Evolutionary conservation across 257 asterid genomes (phyloP), one percentile per base, ranked within the genome.

Genomic region (Solanum peruvianum): DNA sequence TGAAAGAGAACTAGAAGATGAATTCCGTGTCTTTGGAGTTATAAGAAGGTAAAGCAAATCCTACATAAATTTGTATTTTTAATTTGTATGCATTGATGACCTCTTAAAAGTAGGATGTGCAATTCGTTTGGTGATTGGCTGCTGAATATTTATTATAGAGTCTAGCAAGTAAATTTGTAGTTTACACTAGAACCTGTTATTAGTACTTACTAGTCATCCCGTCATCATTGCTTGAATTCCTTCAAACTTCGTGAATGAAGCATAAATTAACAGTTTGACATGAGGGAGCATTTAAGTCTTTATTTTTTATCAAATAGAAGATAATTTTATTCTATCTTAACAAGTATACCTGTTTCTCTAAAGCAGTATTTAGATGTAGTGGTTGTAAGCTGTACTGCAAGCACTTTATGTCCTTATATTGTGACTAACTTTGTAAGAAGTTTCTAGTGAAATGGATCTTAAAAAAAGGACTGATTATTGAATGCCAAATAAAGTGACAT

Each of bases 1-100:
- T 31, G 99, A 96, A 87, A 93, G 98, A 37, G 99, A 95, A 27
- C 98, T 96, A 13, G 99, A 96, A 91, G 99, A 96, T 87, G 99
- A 93, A 88, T 96, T 95, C 87, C 98, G 99, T 47, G 89, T 66
- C 5, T 96, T 92, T 88, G 98, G 99, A 88, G 95, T 92, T 75
- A 95, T 96, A 81, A 90, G 98, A 90, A 96, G 98, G 99, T 96
- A 87, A 76, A 23, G 2, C 56, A 49, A 72, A n/a, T n/a, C 23
- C 21, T 78, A 27, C 18, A 27, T 78, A 29, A 18, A 27, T 45
- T 20, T 9, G 25, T 13, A 45, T 45, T 45, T 78, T 21, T 45
- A 18, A 45, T 44, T 12, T 14, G 62, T 77, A 45, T 45, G 3
- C 66, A 9, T 77, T 44, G n/a, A 9, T 8, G 10, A 44, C 62